Conservation (phyloP, 768 basidiomycete species). For the Calocera cornea region DNA sequence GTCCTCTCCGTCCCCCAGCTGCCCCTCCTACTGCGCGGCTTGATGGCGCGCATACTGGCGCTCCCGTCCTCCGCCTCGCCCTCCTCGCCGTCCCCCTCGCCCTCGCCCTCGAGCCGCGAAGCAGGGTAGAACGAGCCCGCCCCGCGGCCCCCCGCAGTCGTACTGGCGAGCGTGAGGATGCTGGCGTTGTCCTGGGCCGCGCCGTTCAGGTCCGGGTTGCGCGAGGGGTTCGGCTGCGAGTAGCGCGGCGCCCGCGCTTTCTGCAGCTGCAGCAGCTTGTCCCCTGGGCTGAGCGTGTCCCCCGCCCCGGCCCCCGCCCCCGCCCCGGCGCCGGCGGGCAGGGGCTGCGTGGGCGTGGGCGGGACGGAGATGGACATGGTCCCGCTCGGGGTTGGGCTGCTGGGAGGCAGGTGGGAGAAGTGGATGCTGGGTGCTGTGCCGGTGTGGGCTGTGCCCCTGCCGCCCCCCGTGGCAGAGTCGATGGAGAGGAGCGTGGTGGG, state of each 20-base stretch:
- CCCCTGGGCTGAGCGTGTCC: too few species aligned
- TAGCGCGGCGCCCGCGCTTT: constrained; percentile 88
- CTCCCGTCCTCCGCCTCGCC: constrained; percentile 52
- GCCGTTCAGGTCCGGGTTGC: constrained; percentile 81
- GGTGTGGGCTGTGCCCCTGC: too few species aligned
- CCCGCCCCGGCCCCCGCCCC: too few species aligned
- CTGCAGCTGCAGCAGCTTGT: constrained; percentile 63
- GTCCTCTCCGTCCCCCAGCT: constrained; percentile 89
- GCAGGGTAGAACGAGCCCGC: constrained; percentile 7
- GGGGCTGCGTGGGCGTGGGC: constrained; percentile 29
- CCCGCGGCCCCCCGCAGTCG: constrained; percentile 31
- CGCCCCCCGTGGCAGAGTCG: constrained; percentile 62
- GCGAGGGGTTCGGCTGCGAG: background rate
- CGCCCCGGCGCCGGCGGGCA: background rate
- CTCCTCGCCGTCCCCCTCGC: constrained; percentile 12
- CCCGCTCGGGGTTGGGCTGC: background rate
- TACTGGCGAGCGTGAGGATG: constrained; percentile 82
- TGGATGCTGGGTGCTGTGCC: constrained; percentile 10
- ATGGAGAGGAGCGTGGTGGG: constrained; percentile 89
- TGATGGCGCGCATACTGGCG: constrained; percentile 78
- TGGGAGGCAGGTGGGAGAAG: constrained; percentile 5
- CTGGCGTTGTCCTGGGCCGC: constrained; percentile 88
- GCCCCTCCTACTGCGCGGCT: constrained; percentile 70
- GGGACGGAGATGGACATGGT: constrained; percentile 22
- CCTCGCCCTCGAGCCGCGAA: constrained; percentile 7